Conservation (phyloP, 139 green algal genomes). For the Ostreobium quekettii region DNA sequence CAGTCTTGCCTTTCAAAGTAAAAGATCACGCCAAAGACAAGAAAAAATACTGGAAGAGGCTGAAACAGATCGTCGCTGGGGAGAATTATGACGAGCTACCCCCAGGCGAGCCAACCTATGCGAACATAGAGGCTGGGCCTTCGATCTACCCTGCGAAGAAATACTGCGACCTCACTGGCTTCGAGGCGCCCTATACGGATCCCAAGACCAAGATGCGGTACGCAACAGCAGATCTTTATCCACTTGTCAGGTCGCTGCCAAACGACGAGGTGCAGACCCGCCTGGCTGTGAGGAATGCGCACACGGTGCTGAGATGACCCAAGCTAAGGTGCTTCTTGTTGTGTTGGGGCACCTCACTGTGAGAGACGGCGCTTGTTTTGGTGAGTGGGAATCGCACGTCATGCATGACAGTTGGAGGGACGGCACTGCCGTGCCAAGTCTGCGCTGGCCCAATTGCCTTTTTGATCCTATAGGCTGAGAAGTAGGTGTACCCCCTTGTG, state of each 20-base stretch:
- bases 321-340: no score
- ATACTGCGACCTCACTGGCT: constrained; percentile 55
- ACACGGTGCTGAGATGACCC: constrained; percentile 25
- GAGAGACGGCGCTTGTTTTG: no score
- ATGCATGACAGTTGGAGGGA: no score
- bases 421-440: no score
- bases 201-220: constrained; percentile 46
- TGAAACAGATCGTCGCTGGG: constrained; percentile 35
- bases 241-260: constrained; percentile 22
- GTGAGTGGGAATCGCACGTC: no score
- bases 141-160: constrained; percentile 53
- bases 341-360: no score
- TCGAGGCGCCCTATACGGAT: constrained; percentile 40
- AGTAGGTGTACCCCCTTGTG: no score
- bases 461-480: no score
- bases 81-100: neutral
- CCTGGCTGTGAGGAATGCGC: constrained; percentile 24
- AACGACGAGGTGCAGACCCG: constrained; percentile 28
- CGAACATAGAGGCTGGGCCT: constrained; percentile 44
- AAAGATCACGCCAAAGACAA: neutral
- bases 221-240: constrained; percentile 26
- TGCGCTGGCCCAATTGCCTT: no score
- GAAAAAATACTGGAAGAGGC: constrained; percentile 27
- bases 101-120: constrained; percentile 29
- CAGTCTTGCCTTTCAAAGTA: constrained; percentile 24